Conservation (phyloP, 2,329 filamentous ascomycete genomes). For the Saccharata proteae region DNA sequence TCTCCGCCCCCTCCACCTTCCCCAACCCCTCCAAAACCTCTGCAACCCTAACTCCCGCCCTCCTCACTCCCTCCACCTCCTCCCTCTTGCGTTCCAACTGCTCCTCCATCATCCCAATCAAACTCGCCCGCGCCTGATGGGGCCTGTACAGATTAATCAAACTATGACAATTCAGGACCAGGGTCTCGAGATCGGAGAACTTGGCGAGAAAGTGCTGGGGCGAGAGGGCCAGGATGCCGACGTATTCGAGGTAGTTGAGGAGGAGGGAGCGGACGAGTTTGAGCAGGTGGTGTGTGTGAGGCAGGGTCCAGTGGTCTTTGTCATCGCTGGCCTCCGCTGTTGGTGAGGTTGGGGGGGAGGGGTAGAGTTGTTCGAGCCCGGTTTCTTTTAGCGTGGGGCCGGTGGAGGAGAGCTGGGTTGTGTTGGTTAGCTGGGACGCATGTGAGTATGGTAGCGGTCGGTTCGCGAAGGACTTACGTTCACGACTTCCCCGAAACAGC, state of each 20-base stretch:
- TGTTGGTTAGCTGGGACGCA: background rate
- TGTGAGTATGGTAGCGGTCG: conserved; percentile 5
- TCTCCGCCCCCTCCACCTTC: conserved; percentile 11
- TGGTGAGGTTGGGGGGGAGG: conserved; percentile 28
- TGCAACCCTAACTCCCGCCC: conserved; percentile 60
- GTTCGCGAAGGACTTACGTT: conserved; percentile 33
- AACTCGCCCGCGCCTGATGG: conserved; percentile 78
- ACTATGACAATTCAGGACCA: conserved; percentile 87
- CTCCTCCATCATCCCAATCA: conserved; percentile 80
- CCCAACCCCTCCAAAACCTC: conserved; percentile 58
- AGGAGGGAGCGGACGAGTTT: conserved; percentile 73
- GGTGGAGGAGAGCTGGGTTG: too few species aligned
- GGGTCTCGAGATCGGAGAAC: conserved; percentile 62
- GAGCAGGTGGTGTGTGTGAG: conserved; percentile 52
- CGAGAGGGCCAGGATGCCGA: conserved; percentile 56
- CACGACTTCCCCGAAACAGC: conserved; percentile 59
- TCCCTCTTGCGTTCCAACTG: conserved; percentile 59
- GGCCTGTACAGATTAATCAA: conserved; percentile 89
- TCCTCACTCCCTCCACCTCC: conserved; percentile 59
- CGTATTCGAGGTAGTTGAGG: conserved; percentile 77
- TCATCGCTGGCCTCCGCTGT: conserved; percentile 33
- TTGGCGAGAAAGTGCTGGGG: conserved; percentile 56
- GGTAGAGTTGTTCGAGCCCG: conserved; percentile 60
- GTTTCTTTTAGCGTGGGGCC: conserved; percentile 57
- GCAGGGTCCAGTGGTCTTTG: conserved; percentile 36